Base-by-base conservation (phyloP, 1,139 yeast genomes). In the Pneumocystis murina region DNA sequence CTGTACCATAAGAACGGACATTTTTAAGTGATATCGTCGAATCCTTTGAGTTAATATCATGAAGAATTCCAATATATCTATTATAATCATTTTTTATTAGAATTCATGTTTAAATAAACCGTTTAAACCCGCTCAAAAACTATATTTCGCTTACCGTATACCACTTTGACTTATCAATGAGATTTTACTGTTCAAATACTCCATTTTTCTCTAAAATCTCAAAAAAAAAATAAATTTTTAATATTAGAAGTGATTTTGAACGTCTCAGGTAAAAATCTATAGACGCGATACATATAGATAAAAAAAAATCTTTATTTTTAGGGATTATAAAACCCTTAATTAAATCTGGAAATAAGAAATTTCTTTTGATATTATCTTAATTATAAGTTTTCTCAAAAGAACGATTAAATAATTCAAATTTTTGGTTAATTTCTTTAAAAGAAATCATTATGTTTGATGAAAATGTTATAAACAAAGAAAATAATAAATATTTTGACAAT, bases 1-100 rank as follows among this genome's bases (percentile, higher is more conserved):
- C 98, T 17, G 97, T 87, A 64, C 98, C 98, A 70, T 85, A 86
- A 63, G 91, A 84, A 67, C 91, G 82, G 61, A 92, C 98, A 62
- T 85, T 80, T 64, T 82, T 82, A 70, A 92, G 80, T 17, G 97
- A 86, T 63, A 92, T 95, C 0, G 97, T 90, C 68, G 96, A 89
- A 68, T 87, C 88, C 66, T 87, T 91, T 24, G 96, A 94, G 74
- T 90, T 90, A 72, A 94, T 88, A 68, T 84, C 86, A 68, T 89
- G 91, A 72, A 92, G 80, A 35, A 83, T 77, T 58, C 99, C 99
- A 64, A 90, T 94, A 73, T 90, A 91, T 69, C 90, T 83, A 55
- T 24, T 59, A 41, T 36, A 59, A 59, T 20, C 36, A 35, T 33
- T 60, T 55, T 39, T 28, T n/a, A 17, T 35, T 7, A 28, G 33